phyloP scores from a whole-genome alignment of 2,329 filamentous ascomycete species.

The Monilinia fructigena region DNA sequence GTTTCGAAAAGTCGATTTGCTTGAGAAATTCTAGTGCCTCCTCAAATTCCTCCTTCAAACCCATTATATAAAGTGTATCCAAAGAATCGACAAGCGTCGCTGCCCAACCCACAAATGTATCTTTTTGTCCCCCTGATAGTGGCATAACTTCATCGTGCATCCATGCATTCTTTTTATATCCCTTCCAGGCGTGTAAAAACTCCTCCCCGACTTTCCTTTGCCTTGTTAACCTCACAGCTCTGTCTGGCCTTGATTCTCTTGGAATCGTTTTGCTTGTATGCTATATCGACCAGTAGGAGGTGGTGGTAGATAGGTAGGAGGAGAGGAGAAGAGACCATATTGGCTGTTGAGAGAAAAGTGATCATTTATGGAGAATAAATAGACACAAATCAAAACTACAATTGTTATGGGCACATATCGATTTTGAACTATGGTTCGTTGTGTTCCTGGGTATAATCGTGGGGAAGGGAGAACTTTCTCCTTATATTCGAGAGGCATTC shows the following conservation, averaged over 20 bases:
- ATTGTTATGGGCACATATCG: not conserved
- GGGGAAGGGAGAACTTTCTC: not conserved
- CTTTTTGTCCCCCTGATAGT: constrained; percentile 60
- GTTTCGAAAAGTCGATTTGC: constrained; percentile 29
- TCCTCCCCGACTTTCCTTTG: constrained; percentile 25
- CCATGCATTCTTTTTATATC: constrained; percentile 77
- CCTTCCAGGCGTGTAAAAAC: constrained; percentile 56
- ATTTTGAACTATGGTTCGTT: not conserved
- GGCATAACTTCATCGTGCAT: constrained; percentile 81
- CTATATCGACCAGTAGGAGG: constrained; percentile 6
- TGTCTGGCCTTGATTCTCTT: constrained; percentile 7
- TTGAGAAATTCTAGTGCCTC: constrained; percentile 65
- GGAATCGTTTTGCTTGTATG: constrained; percentile 16
- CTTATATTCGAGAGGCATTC: constrained; percentile 9
- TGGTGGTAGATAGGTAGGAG: not conserved
- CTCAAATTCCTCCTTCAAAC: constrained; percentile 71
- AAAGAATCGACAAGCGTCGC: constrained; percentile 78
- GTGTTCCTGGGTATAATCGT: not conserved
- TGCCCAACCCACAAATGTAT: constrained; percentile 88
- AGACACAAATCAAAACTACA: not conserved
- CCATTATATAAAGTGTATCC: constrained; percentile 84
- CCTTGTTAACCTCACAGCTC: constrained; percentile 4
- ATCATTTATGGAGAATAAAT: not conserved
- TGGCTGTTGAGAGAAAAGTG: not conserved
- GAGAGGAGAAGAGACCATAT: not conserved